Evolutionary conservation across 192 early-diverging fungal genomes (phyloP).

Genomic region (Linnemannia schmuckeri): DNA sequence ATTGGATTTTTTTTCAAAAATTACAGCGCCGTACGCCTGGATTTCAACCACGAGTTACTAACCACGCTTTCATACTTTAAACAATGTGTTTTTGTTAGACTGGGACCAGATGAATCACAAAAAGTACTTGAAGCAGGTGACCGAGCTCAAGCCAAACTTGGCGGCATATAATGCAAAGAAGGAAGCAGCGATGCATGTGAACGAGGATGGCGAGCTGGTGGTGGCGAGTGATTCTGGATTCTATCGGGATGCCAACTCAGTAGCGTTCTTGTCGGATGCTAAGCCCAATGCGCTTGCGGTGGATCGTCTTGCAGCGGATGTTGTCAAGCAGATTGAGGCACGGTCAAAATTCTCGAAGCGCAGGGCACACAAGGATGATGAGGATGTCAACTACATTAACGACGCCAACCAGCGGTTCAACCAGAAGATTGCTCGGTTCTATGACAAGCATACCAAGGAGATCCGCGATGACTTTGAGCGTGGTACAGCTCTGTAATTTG

Average conservation of each 20-base stretch:
- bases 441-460: constrained; percentile 95
- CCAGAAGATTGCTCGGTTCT: constrained; percentile 95
- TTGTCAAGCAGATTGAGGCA: constrained; percentile 79
- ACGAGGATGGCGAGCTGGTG: constrained; percentile 56
- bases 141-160: constrained; percentile 89
- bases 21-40: too few relatives aligned
- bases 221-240: constrained; percentile 61
- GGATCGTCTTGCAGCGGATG: constrained; percentile 76
- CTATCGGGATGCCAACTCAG: constrained; percentile 77
- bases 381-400: constrained; percentile 97
- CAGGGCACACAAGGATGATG: constrained; percentile 80
- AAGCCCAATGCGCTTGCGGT: constrained; percentile 76
- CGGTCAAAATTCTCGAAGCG: constrained; percentile 75
- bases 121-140: constrained; percentile 87
- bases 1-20: too few relatives aligned
- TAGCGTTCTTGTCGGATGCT: constrained; percentile 72
- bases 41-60: not conserved
- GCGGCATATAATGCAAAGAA: constrained; percentile 79
- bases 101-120: constrained; percentile 87
- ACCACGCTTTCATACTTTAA: not conserved
- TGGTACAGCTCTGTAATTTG: constrained; percentile 78
- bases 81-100: constrained; percentile 59
- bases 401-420: constrained; percentile 96
- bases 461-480: constrained; percentile 91
- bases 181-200: constrained; percentile 56